These are phyloP conservation scores for Cerioporus squamosus DNA, from an alignment of 1,284 basidiomycete species.

Conservation along the genomic window DNA sequence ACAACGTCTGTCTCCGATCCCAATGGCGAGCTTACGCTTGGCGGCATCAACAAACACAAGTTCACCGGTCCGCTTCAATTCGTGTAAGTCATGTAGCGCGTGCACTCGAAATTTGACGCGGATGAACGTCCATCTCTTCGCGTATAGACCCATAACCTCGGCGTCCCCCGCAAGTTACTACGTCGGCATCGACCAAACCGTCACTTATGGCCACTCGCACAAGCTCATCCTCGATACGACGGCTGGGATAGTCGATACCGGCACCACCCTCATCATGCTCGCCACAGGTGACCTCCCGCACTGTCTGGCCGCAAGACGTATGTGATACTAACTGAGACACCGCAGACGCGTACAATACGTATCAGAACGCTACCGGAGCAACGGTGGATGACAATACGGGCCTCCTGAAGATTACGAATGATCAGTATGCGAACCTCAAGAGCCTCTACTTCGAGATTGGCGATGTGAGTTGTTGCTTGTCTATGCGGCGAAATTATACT, in stretches of 20 bases:
- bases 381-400: slow-evolving; percentile 23
- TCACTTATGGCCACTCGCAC: slow-evolving; percentile 22
- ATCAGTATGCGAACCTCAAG: slow-evolving; percentile 13
- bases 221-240: slow-evolving; percentile 30
- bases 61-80: too few species aligned
- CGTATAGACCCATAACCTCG: slow-evolving; percentile 28
- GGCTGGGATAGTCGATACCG: slow-evolving; percentile 34
- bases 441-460: slow-evolving; percentile 30
- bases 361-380: slow-evolving; percentile 26
- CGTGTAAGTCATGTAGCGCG: not conserved
- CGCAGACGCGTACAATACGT: slow-evolving; percentile 7
- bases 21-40: not conserved
- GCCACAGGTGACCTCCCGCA: slow-evolving; percentile 31
- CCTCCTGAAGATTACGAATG: slow-evolving; percentile 26
- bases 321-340: not conserved
- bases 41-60: not conserved
- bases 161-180: slow-evolving; percentile 40
- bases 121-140: not conserved
- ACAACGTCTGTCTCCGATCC: too few species aligned
- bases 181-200: slow-evolving; percentile 30
- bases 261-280: slow-evolving; percentile 39
- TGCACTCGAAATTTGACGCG: not conserved
- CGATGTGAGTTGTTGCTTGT: slow-evolving; percentile 30
- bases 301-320: not conserved
- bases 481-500: not conserved